Conservation (phyloP, 225 moss, liverwort and hornwort species). For the Bryoerythrophyllum caledonicum region DNA sequence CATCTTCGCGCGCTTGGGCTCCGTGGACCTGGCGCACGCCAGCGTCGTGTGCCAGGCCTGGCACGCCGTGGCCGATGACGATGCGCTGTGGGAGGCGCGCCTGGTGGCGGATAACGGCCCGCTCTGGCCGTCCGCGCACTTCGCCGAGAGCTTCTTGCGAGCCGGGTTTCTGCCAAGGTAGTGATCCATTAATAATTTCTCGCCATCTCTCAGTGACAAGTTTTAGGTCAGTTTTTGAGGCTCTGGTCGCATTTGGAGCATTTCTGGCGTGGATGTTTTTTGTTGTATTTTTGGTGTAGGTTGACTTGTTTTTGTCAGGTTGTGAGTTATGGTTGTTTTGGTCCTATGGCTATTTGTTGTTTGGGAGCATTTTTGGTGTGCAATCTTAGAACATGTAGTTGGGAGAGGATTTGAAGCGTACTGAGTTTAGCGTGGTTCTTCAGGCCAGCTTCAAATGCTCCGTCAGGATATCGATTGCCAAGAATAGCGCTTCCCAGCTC, state of each 20-base stretch:
- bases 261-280: too few relatives aligned
- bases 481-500: conserved; percentile 25
- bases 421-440: conserved; percentile 38
- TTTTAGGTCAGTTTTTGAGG: neutral
- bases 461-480: conserved; percentile 19
- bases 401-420: conserved; percentile 15
- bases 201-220: too few relatives aligned
- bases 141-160: conserved; percentile 42
- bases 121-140: conserved; percentile 41
- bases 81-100: conserved; percentile 34
- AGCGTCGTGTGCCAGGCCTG: conserved; percentile 42
- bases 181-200: too few relatives aligned
- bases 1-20: conserved; percentile 35
- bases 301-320: neutral
- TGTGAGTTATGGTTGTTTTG: neutral
- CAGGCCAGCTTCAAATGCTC: conserved; percentile 36
- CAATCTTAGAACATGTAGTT: neutral
- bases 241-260: neutral
- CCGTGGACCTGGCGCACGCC: conserved; percentile 34
- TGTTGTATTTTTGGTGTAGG: too few relatives aligned
- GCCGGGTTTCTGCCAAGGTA: conserved; percentile 36
- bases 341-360: neutral
- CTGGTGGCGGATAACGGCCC: conserved; percentile 24
- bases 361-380: conserved; percentile 6
- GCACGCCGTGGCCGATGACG: conserved; percentile 38